phyloP scores from a whole-genome alignment of 2,329 filamentous ascomycete genomes.

The Paecilomyces fulvus region DNA sequence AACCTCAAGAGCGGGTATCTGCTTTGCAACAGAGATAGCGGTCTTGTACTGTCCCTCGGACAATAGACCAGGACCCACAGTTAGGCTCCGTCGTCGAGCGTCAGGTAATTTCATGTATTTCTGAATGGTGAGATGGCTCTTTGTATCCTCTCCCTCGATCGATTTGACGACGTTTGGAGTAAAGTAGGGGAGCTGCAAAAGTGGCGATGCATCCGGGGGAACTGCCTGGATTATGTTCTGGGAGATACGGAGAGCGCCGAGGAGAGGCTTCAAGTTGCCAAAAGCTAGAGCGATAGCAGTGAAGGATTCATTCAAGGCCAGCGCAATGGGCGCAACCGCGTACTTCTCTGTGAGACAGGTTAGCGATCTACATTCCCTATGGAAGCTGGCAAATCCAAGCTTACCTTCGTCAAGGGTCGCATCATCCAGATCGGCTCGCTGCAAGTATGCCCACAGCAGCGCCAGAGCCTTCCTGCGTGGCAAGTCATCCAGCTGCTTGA shows the following conservation, averaged over 20 bases:
- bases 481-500: conserved; percentile 73
- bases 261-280: conserved; percentile 70
- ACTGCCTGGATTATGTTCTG: conserved; percentile 88
- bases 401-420: conserved; percentile 59
- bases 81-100: conserved; percentile 60
- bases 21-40: conserved; percentile 67
- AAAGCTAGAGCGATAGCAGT: conserved; percentile 81
- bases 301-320: conserved; percentile 78
- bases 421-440: conserved; percentile 77
- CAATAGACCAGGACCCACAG: conserved; percentile 61
- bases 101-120: conserved; percentile 82
- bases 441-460: conserved; percentile 90
- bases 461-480: conserved; percentile 77
- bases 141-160: conserved; percentile 51
- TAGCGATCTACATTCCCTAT: not conserved
- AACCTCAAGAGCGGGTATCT: conserved; percentile 75
- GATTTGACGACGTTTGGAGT: conserved; percentile 49
- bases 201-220: conserved; percentile 70
- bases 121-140: conserved; percentile 69
- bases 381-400: conserved; percentile 3
- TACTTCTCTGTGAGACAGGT: conserved; percentile 56
- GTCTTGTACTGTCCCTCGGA: conserved; percentile 67
- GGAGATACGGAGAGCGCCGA: conserved; percentile 70
- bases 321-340: conserved; percentile 78
- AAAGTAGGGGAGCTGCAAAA: conserved; percentile 86